phyloP scores from a whole-genome alignment of 108 stramenopile genomes.

The Heterococcus sp. region DNA sequence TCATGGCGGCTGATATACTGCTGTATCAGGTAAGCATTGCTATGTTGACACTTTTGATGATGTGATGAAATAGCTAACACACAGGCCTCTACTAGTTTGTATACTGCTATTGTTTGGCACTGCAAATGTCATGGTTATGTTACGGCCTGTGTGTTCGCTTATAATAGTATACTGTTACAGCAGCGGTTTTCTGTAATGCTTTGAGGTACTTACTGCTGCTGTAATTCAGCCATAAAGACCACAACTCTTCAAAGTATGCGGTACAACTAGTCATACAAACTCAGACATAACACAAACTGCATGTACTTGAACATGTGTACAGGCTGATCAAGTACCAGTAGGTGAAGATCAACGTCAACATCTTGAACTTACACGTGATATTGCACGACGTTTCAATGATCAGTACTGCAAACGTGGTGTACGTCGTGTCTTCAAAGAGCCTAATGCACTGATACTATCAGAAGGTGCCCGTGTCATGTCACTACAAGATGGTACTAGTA shows the following conservation, averaged over 20 bases:
- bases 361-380: slow-evolving; percentile 95
- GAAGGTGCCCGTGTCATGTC: slow-evolving; percentile 96
- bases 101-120: neutral
- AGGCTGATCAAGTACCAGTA: slow-evolving; percentile 90
- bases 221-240: too few species aligned
- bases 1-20: slow-evolving; percentile 99
- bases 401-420: slow-evolving; percentile 82
- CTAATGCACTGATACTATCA: slow-evolving; percentile 89
- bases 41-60: too few species aligned
- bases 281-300: too few species aligned
- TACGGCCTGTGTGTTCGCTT: too few species aligned
- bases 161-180: too few species aligned
- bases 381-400: slow-evolving; percentile 89
- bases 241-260: too few species aligned
- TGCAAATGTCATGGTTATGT: neutral
- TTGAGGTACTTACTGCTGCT: too few species aligned
- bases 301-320: too few species aligned
- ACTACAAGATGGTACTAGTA: slow-evolving; percentile 85
- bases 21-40: slow-evolving; percentile 61
- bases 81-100: neutral
- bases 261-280: too few species aligned
- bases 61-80: neutral
- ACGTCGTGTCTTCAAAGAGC: slow-evolving; percentile 38
- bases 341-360: slow-evolving; percentile 98
- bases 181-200: too few species aligned